Conservation (phyloP, 257 asterid species). For the Solanum pimpinellifolium region DNA sequence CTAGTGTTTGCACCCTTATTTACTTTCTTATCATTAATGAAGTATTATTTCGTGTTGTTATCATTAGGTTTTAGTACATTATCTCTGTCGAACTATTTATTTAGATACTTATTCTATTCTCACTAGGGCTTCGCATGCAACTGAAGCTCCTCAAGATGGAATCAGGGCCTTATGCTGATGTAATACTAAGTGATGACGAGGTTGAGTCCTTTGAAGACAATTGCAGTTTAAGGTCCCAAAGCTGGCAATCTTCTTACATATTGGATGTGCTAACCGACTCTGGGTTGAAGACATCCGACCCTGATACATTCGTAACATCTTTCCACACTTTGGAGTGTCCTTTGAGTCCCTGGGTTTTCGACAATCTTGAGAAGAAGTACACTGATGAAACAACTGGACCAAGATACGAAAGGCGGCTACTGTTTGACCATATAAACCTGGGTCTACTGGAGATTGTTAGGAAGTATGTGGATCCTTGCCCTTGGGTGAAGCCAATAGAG, state of each 20-base stretch:
- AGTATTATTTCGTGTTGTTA: neutral
- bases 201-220: conserved; percentile 17
- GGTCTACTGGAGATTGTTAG: conserved; percentile 33
- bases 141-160: conserved; percentile 83
- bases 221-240: conserved; percentile 8
- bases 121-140: conserved; percentile 65
- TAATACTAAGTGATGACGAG: conserved; percentile 29
- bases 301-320: conserved; percentile 13
- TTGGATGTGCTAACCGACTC: conserved; percentile 39
- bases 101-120: neutral
- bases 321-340: conserved; percentile 61
- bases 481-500: conserved; percentile 42
- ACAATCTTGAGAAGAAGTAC: conserved; percentile 50
- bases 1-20: neutral
- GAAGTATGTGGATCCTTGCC: conserved; percentile 27
- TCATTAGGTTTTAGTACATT: neutral
- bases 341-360: conserved; percentile 46
- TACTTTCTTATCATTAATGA: neutral
- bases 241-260: conserved; percentile 54
- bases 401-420: conserved; percentile 48
- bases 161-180: conserved; percentile 34
- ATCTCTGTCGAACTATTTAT: neutral
- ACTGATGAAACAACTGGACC: conserved; percentile 12
- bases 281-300: conserved; percentile 42
- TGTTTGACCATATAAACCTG: conserved; percentile 53